Evolutionary conservation across 768 basidiomycete species (phyloP).

Genomic region (Termitomyces sp.): DNA sequence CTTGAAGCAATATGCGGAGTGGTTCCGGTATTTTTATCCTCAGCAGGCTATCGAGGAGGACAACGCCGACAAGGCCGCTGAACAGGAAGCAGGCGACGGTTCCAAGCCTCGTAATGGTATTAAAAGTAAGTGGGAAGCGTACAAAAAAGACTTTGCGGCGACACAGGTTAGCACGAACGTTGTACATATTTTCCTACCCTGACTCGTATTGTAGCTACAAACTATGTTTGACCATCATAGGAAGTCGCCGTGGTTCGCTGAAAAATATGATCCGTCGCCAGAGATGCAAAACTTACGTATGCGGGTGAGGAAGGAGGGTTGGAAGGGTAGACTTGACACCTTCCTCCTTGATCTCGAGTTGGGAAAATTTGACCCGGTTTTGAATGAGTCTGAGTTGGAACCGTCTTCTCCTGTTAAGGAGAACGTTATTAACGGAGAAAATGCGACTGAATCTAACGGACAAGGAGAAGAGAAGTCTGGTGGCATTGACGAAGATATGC

Average conservation of each 20-base stretch:
- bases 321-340: conserved; percentile 65
- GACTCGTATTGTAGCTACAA: conserved; percentile 67
- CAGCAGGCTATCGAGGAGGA: conserved; percentile 80
- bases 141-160: conserved; percentile 86
- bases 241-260: conserved; percentile 95
- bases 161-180: conserved; percentile 65
- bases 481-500: conserved; percentile 66
- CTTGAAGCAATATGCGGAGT: conserved; percentile 82
- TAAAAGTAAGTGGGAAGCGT: conserved; percentile 84
- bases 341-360: conserved; percentile 80
- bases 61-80: conserved; percentile 76
- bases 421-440: conserved; percentile 36
- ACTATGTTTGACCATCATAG: conserved; percentile 94
- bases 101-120: conserved; percentile 82
- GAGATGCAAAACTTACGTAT: conserved; percentile 68
- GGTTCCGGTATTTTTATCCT: conserved; percentile 77
- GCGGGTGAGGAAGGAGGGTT: conserved; percentile 79
- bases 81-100: conserved; percentile 78
- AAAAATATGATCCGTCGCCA: conserved; percentile 83
- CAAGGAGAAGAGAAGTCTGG: conserved; percentile 49
- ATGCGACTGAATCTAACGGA: conserved; percentile 32
- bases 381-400: conserved; percentile 55
- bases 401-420: conserved; percentile 51
- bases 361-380: conserved; percentile 81
- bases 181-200: conserved; percentile 16